Evolutionary conservation across 306 rosid genomes (phyloP), one percentile per base, ranked within the genome.

Genomic region (Macrotyloma uniflorum): DNA sequence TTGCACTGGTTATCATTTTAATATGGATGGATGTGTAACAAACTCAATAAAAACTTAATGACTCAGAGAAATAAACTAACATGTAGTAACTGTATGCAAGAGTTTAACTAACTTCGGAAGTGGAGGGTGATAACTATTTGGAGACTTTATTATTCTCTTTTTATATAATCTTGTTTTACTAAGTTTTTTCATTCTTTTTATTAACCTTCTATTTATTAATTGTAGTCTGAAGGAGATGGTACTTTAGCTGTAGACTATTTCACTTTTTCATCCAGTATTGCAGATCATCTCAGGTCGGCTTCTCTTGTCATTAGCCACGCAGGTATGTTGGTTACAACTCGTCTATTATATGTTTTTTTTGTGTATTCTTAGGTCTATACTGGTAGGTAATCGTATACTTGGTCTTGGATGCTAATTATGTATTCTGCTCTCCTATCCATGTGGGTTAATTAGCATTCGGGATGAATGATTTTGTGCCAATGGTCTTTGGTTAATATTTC

Each of bases 251-350:
- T 95, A 35, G 97, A 93, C 63, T 85, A 72, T 82, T 92, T 90
- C 85, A 89, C 93, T 64, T 94, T 94, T 80, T 92, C 98, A 78
- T 88, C 98, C 51, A 95, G 96, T 88, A 95, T 91, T 55, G 97
- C 98, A 3, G 92, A 88, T 28, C 85, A 91, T 86, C 86, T 95
- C 78, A 88, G 82, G 79, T 88, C 92, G 51, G 97, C 97, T 33
- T 92, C 97, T 82, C 98, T 92, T 71, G 92, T 91, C 46, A 92
- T 91, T 59, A 91, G 97, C 84, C 97, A 89, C 22, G 98, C 97
- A 62, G 97, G 97, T 92, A 84, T 54, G 42, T 18, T 66, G 30
- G 30, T 45, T 72, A 53, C 5, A 20, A 14, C 77, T 54, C 45
- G 42, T 63, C 19, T 63, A 43, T 54, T 72, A 46, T 24, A 24